These are phyloP conservation scores for Gyromitra esculenta DNA, from an alignment of 2,329 filamentous ascomycete genomes.

Conservation along the genomic window DNA sequence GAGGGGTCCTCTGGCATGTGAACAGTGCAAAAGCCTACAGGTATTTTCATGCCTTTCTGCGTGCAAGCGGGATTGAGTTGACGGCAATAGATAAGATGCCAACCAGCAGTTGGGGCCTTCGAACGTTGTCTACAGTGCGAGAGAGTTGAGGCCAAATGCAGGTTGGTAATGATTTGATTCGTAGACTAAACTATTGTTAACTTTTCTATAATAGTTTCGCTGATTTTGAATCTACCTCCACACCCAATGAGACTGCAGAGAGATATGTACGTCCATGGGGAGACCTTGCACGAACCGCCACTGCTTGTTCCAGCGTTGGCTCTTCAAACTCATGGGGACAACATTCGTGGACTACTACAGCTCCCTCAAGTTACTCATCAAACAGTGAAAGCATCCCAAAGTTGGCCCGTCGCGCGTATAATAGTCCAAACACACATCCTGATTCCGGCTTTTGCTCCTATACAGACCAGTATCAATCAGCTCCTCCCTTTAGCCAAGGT, in stretches of 20 bases:
- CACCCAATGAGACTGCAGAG: not conserved
- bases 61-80: not conserved
- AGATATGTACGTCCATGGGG: too few relatives aligned
- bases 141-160: not conserved
- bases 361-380: slow-evolving; percentile 5
- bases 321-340: not conserved
- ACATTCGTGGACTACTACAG: slow-evolving; percentile 1
- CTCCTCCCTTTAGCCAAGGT: not conserved
- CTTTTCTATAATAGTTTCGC: not conserved
- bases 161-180: not conserved
- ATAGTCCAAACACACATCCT: slow-evolving; percentile 64
- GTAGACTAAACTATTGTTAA: not conserved
- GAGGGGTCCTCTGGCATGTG: not conserved
- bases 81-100: not conserved
- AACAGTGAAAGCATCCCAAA: not conserved
- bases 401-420: slow-evolving; percentile 51
- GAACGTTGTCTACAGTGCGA: not conserved
- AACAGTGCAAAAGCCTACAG: not conserved
- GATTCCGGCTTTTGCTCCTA: slow-evolving; percentile 61
- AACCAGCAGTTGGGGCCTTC: not conserved
- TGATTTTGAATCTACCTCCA: not conserved
- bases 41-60: not conserved
- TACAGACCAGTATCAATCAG: not conserved
- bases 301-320: slow-evolving; percentile 7
- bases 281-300: not conserved